Percentiles rank a stretch among this genome's conserved stretches.
These are phyloP conservation scores for Curvularia verruculosa DNA, from an alignment of 2,329 filamentous ascomycete species.

Conservation along the genomic window DNA sequence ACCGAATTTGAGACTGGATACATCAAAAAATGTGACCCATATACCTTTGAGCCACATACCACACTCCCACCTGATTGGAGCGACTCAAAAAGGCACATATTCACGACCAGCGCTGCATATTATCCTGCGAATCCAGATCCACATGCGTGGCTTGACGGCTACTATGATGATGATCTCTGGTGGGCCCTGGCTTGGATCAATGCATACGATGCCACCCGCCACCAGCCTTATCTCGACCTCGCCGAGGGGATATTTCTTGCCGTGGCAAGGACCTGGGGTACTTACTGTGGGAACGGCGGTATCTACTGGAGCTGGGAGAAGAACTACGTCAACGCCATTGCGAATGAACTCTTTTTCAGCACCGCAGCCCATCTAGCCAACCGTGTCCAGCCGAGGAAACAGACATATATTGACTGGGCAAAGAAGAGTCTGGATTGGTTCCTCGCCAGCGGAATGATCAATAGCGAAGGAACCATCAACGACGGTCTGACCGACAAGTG, in stretches of 20 bases:
- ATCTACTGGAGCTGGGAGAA: constrained; percentile 57
- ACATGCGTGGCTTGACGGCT: constrained; percentile 50
- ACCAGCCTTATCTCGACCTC: constrained; percentile 53
- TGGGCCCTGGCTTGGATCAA: constrained; percentile 61
- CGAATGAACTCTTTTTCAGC: constrained; percentile 63
- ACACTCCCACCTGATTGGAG: constrained; percentile 32
- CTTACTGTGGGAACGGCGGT: constrained; percentile 54
- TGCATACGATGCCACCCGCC: constrained; percentile 60
- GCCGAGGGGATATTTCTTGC: constrained; percentile 58
- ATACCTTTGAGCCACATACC: constrained; percentile 25
- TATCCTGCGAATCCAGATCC: constrained; percentile 20
- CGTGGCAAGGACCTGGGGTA: constrained; percentile 48
- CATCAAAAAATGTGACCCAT: constrained; percentile 26
- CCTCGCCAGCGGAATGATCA: constrained; percentile 55
- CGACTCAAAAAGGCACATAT: constrained; percentile 3
- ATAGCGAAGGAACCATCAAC: constrained; percentile 58
- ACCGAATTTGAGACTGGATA: constrained; percentile 26
- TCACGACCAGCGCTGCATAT: constrained; percentile 15
- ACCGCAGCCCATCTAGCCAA: constrained; percentile 63
- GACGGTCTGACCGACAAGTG: constrained; percentile 60
- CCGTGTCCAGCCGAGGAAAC: constrained; percentile 44
- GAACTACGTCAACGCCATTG: constrained; percentile 60
- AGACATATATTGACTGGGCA: constrained; percentile 55
- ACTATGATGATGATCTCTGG: constrained; percentile 60
- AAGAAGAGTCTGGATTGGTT: constrained; percentile 61